phyloP scores from a whole-genome alignment of 2,329 filamentous ascomycete genomes.

The Ceratocystis variospora region DNA sequence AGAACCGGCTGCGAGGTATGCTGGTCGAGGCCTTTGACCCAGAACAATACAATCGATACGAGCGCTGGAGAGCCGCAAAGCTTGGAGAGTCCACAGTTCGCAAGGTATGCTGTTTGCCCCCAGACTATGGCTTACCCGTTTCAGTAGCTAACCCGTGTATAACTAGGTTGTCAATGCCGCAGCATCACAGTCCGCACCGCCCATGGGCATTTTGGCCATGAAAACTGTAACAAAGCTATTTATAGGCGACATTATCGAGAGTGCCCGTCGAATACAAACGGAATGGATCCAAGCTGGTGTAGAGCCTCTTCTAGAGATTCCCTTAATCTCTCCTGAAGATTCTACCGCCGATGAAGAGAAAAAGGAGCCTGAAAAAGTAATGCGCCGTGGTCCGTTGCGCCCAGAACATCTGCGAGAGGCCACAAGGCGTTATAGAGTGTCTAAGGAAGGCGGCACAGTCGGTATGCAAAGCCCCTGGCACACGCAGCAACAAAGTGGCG shows the following conservation, averaged over 20 bases:
- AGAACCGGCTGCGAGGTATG: conserved; percentile 43
- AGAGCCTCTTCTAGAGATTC: conserved; percentile 43
- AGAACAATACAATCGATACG: conserved; percentile 57
- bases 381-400: conserved; percentile 44
- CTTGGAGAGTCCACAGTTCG: conserved; percentile 55
- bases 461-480: conserved; percentile 49
- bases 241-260: conserved; percentile 61
- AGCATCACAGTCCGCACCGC: conserved; percentile 63
- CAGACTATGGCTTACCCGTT: conserved; percentile 9
- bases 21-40: conserved; percentile 50
- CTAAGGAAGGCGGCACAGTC: conserved; percentile 48
- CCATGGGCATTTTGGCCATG: conserved; percentile 61
- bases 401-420: conserved; percentile 66
- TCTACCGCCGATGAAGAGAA: conserved; percentile 21
- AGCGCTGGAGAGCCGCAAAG: conserved; percentile 55
- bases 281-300: conserved; percentile 51
- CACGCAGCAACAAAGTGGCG: conserved; percentile 43
- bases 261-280: conserved; percentile 53
- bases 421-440: conserved; percentile 50
- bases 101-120: conserved; percentile 34
- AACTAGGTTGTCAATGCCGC: conserved; percentile 63
- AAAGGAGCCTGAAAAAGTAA: conserved; percentile 4
- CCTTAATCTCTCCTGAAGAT: conserved; percentile 28
- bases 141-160: not conserved
- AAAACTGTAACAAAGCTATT: conserved; percentile 65